Evolutionary conservation across 2,329 filamentous ascomycete genomes (phyloP).

Genomic region (Lecanosticta acicola): DNA sequence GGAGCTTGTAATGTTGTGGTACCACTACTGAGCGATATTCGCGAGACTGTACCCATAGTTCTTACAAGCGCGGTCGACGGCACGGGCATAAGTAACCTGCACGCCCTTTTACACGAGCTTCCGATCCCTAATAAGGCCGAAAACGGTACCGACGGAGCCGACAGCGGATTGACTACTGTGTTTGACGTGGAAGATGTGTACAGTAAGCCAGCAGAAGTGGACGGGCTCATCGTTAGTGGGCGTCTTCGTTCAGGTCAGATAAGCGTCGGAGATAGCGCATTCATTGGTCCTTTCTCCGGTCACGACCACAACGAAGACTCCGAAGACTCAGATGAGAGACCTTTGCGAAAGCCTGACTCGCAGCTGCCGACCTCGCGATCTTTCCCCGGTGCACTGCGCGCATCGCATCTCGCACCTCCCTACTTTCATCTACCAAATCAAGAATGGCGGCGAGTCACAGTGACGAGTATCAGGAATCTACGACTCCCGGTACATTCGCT

Average conservation of each 20-base stretch:
- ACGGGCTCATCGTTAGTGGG: conserved; percentile 66
- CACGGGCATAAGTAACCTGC: conserved; percentile 71
- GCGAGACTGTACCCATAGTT: conserved; percentile 67
- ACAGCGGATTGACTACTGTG: conserved; percentile 39
- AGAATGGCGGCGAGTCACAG: conserved; percentile 74
- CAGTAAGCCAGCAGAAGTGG: conserved; percentile 47
- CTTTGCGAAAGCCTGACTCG: conserved; percentile 21
- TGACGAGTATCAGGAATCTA: conserved; percentile 83
- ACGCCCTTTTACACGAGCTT: conserved; percentile 71
- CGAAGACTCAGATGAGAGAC: conserved; percentile 32
- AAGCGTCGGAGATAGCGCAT: conserved; percentile 68
- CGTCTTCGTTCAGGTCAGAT: conserved; percentile 74
- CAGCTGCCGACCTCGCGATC: conserved; percentile 41
- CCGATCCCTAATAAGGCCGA: conserved; percentile 50
- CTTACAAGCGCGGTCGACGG: conserved; percentile 84
- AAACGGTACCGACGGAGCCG: conserved; percentile 36
- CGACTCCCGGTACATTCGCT: conserved; percentile 74
- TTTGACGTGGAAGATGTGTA: conserved; percentile 94
- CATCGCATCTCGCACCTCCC: conserved; percentile 20
- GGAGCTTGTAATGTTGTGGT: conserved; percentile 51
- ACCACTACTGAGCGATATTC: conserved; percentile 44
- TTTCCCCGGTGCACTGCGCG: conserved; percentile 43
- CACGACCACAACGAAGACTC: conserved; percentile 30
- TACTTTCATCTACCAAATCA: conserved; percentile 34
- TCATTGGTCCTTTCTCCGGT: conserved; percentile 64